These are phyloP conservation scores for Fusarium chuoi DNA, from an alignment of 2,329 filamentous ascomycete species.

Conservation along the genomic window DNA sequence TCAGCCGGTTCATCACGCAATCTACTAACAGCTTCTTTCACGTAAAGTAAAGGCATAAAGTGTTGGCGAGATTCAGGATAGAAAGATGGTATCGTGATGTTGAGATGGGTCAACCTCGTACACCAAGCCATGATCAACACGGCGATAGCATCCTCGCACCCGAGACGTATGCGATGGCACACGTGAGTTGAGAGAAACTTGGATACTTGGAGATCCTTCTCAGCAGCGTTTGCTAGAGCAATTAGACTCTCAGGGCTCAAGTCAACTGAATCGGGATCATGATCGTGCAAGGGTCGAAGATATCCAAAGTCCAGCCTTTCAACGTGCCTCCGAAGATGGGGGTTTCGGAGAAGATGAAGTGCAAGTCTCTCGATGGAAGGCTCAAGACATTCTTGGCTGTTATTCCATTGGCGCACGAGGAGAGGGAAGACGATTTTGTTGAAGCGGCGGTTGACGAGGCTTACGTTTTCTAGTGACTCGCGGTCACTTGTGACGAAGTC, in stretches of 20 bases:
- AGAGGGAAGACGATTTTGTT: not conserved
- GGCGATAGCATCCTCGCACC: not conserved
- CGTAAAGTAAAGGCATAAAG: not conserved
- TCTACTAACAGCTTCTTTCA: not conserved
- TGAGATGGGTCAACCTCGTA: not conserved
- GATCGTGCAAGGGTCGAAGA: accelerated
- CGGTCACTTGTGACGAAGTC: accelerated
- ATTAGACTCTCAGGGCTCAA: not conserved
- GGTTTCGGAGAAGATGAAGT: not conserved
- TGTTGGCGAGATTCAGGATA: accelerated
- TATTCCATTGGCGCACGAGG: not conserved
- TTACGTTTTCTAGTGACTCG: not conserved
- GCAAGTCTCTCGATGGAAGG: not conserved
- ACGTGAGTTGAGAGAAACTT: accelerated
- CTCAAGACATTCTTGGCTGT: not conserved
- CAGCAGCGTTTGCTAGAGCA: not conserved
- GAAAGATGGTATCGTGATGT: accelerated
- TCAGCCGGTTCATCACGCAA: too few species aligned
- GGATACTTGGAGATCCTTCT: not conserved
- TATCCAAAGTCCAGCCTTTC: not conserved
- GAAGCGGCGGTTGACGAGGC: not conserved
- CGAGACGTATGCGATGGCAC: not conserved
- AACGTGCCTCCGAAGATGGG: not conserved
- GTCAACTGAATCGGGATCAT: not conserved
- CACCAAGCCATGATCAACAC: not conserved